Percentiles rank a stretch among this genome's conserved stretches.
Evolutionary conservation across 2,329 filamentous ascomycete genomes (phyloP).

Genomic region (Fusarium longipes): DNA sequence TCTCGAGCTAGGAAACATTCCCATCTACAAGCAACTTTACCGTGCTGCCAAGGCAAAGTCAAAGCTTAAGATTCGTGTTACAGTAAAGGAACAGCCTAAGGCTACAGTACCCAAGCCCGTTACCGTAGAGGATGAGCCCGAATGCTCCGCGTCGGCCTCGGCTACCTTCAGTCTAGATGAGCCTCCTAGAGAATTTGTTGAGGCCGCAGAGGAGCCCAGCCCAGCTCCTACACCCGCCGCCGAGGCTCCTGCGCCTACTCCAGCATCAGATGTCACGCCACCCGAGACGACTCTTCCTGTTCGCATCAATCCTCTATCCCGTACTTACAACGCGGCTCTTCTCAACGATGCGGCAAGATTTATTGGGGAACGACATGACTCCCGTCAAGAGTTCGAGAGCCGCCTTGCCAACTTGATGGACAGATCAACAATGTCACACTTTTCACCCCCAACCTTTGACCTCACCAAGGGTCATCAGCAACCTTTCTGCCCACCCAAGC

Average conservation of each 20-base stretch:
- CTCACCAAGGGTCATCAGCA: conserved; percentile 2
- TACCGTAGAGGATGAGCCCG: conserved; percentile 63
- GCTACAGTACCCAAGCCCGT: conserved; percentile 54
- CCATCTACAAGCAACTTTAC: conserved; percentile 96
- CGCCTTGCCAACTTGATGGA: conserved; percentile 46
- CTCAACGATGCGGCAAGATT: conserved; percentile 46
- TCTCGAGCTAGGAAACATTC: conserved; percentile 79
- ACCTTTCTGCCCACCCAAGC: conserved; percentile 17
- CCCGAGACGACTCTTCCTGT: conserved; percentile 41
- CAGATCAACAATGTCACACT: conserved; percentile 30
- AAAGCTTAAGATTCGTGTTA: conserved; percentile 90
- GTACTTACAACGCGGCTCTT: conserved; percentile 43
- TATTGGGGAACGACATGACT: conserved; percentile 38
- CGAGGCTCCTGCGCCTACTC: conserved; percentile 37
- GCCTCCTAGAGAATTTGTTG: conserved; percentile 29
- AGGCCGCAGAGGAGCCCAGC: conserved; percentile 26
- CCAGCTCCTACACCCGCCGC: conserved; percentile 29
- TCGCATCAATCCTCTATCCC: conserved; percentile 43
- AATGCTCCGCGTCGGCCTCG: conserved; percentile 41
- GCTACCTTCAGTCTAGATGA: conserved; percentile 25
- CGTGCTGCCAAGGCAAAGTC: conserved; percentile 97
- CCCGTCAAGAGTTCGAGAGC: conserved; percentile 45
- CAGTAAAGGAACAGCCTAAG: conserved; percentile 51
- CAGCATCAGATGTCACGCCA: conserved; percentile 28
- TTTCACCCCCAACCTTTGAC: neutral